phyloP scores from a whole-genome alignment of 306 rosid species.

The Corylus heterophylla region DNA sequence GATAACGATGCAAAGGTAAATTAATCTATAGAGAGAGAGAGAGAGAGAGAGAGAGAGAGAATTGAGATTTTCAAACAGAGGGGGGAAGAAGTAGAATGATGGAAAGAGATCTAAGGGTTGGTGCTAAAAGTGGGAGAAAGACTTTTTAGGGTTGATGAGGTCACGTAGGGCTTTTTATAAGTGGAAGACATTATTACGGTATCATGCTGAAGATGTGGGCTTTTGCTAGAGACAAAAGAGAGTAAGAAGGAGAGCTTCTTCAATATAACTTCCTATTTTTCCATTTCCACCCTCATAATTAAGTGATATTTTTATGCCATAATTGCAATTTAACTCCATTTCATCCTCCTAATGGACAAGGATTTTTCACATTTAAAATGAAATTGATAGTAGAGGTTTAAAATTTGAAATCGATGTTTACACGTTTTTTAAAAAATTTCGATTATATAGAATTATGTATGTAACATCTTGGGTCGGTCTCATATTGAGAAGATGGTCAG shows the following conservation, averaged over 20 bases:
- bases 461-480: no score
- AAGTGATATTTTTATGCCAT: neutral
- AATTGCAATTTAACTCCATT: neutral
- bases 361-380: no score
- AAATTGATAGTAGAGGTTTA: no score
- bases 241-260: neutral
- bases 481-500: no score
- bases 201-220: slow-evolving; percentile 40
- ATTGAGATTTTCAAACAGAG: slow-evolving; percentile 38
- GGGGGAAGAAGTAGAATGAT: slow-evolving; percentile 36
- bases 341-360: neutral
- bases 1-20: slow-evolving; percentile 47
- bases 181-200: slow-evolving; percentile 52
- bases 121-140: slow-evolving; percentile 33
- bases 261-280: neutral
- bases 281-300: neutral
- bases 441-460: no score
- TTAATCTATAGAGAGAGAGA: neutral
- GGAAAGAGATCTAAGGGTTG: slow-evolving; percentile 24
- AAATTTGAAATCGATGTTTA: no score
- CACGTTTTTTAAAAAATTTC: no score
- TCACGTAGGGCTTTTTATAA: slow-evolving; percentile 41
- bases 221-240: slow-evolving; percentile 8
- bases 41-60: slow-evolving; percentile 19
- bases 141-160: slow-evolving; percentile 37